Percentiles rank a stretch among this genome's conserved stretches.
These are phyloP conservation scores for Chaetoscypha palmicola DNA, from an alignment of 2,329 filamentous ascomycete species.

Conservation along the genomic window DNA sequence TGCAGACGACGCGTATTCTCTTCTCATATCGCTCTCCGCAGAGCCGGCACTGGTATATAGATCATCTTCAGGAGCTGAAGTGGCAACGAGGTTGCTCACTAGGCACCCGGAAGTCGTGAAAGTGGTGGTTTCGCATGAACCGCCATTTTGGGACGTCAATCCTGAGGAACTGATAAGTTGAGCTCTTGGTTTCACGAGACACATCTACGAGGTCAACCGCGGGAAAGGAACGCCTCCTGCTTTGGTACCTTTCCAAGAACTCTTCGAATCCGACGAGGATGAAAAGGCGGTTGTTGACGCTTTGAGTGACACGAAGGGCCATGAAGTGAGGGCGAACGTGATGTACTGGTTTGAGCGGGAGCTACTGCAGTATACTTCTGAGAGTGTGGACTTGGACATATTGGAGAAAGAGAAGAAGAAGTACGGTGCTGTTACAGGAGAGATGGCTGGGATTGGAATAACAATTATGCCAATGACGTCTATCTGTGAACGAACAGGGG, in stretches of 20 bases:
- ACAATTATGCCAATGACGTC: conserved; percentile 10
- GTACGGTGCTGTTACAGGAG: conserved; percentile 10
- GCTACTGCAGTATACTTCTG: conserved; percentile 11
- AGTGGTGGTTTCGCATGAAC: conserved; percentile 8
- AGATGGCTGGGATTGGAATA: not conserved
- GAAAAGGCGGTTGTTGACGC: conserved; percentile 4
- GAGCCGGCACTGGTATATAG: conserved; percentile 14
- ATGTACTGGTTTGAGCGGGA: conserved; percentile 17
- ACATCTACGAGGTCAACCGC: conserved; percentile 10
- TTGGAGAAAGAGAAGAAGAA: conserved; percentile 7
- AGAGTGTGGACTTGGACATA: conserved; percentile 2
- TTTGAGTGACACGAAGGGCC: conserved; percentile 9
- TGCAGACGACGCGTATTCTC: conserved; percentile 27
- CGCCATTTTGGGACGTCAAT: conserved; percentile 5
- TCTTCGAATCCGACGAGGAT: conserved; percentile 6
- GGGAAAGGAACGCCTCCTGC: not conserved
- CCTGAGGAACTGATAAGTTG: not conserved
- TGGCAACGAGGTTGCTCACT: conserved; percentile 8
- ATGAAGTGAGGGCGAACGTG: conserved; percentile 12
- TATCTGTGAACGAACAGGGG: conserved; percentile 8
- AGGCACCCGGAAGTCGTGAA: conserved; percentile 9
- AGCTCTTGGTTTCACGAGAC: conserved; percentile 3
- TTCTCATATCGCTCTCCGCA: conserved; percentile 13
- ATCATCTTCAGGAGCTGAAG: conserved; percentile 17
- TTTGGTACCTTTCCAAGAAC: not conserved